These are phyloP conservation scores for Neurospora sp. DNA, from an alignment of 495 filamentous ascomycete genomes.

Conservation along the genomic window DNA sequence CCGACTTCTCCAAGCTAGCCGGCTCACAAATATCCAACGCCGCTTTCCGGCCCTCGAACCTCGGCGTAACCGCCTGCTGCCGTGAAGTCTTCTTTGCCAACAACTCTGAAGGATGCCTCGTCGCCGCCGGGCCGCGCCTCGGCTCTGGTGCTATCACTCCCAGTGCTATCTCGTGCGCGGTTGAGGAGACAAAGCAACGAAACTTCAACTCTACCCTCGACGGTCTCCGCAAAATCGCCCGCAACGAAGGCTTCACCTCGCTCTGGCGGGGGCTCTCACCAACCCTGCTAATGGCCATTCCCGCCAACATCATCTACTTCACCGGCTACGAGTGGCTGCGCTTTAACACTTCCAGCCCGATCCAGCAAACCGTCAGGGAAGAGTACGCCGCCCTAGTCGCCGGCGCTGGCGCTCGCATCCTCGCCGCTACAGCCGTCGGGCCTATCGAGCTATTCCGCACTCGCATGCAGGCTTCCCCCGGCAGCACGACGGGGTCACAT, in stretches of 20 bases:
- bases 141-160: conserved; percentile 21
- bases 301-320: conserved; percentile 96
- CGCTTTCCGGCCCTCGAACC: conserved; percentile 56
- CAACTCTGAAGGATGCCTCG: conserved; percentile 72
- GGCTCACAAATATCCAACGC: conserved; percentile 36
- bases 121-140: conserved; percentile 29
- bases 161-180: conserved; percentile 57
- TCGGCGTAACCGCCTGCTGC: conserved; percentile 92
- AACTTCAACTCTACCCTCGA: conserved; percentile 89
- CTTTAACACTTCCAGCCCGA: conserved; percentile 55
- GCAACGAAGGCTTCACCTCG: conserved; percentile 78
- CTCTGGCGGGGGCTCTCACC: conserved; percentile 91
- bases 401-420: conserved; percentile 63
- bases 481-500: conserved; percentile 36
- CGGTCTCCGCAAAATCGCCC: conserved; percentile 89
- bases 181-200: conserved; percentile 71
- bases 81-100: conserved; percentile 95
- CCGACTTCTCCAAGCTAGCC: conserved; percentile 32
- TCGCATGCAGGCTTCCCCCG: conserved; percentile 72
- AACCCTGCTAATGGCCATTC: conserved; percentile 88
- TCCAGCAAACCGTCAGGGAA: conserved; percentile 50
- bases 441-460: conserved; percentile 95
- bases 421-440: conserved; percentile 74
- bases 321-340: conserved; percentile 96
- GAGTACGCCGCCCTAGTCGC: conserved; percentile 71